phyloP scores from a whole-genome alignment of 768 basidiomycete genomes.

The Macrolepiota fuliginosa region DNA sequence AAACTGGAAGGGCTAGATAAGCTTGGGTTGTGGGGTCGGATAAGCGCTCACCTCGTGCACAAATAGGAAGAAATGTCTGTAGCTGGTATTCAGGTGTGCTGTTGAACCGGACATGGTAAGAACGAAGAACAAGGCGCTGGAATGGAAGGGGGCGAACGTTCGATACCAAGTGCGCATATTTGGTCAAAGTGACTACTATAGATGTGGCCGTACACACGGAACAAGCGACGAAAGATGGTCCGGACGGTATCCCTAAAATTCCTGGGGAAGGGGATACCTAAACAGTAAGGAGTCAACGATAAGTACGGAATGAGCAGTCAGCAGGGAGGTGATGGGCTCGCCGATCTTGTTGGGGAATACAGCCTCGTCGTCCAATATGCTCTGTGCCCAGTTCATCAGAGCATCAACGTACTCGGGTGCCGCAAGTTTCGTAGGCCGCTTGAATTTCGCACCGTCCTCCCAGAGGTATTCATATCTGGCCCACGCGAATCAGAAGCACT shows the following conservation, averaged over 20 bases:
- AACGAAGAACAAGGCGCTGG: background rate
- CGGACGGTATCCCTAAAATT: slow-evolving; percentile 90
- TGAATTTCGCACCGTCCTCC: slow-evolving; percentile 89
- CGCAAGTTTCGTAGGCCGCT: slow-evolving; percentile 88
- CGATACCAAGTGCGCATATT: slow-evolving; percentile 95
- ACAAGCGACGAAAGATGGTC: slow-evolving; percentile 87
- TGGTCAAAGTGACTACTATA: slow-evolving; percentile 99
- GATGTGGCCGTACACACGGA: slow-evolving; percentile 97
- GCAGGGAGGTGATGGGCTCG: slow-evolving; percentile 23
- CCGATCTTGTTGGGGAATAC: slow-evolving; percentile 97
- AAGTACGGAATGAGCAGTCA: background rate
- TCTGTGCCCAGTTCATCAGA: slow-evolving; percentile 98
- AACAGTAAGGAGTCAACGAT: background rate
- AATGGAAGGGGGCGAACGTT: slow-evolving; percentile 55
- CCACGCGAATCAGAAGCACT: background rate
- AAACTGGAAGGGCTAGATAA: slow-evolving; percentile 49
- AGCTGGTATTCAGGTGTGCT: slow-evolving; percentile 99
- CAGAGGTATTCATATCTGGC: slow-evolving; percentile 90
- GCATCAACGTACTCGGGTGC: slow-evolving; percentile 97
- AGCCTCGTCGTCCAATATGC: slow-evolving; percentile 85
- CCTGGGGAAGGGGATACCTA: slow-evolving; percentile 88
- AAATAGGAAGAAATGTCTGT: slow-evolving; percentile 97
- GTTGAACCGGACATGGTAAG: slow-evolving; percentile 2
- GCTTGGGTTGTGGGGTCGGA: background rate
- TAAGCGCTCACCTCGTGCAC: slow-evolving; percentile 76